Percentiles rank a stretch among this genome's conserved stretches.
Evolutionary conservation across 306 rosid genomes (phyloP).

Genomic region (Cucurbita argyrosperma): DNA sequence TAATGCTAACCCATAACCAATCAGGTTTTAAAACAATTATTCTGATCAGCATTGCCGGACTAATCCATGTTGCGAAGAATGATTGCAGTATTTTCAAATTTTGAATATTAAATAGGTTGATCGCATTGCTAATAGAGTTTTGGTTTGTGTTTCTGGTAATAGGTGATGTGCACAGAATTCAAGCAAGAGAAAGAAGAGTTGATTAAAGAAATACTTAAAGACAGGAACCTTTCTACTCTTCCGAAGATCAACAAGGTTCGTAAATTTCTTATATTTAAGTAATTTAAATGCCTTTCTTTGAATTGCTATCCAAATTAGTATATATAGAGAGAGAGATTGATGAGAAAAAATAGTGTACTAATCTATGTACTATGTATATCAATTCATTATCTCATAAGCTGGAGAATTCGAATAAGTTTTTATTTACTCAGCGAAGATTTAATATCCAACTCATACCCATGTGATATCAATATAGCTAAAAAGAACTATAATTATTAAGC

Average conservation of each 20-base stretch:
- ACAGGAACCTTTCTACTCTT: constrained; percentile 47
- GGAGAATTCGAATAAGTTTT: no score
- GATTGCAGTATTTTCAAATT: no score
- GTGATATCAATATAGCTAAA: no score
- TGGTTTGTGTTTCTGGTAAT: constrained; percentile 9
- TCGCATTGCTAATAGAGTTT: not conserved
- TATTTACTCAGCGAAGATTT: no score
- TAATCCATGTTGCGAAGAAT: no score
- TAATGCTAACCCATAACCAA: not conserved
- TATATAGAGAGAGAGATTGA: not conserved
- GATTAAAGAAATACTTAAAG: constrained; percentile 42
- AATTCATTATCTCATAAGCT: no score
- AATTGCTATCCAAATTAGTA: not conserved
- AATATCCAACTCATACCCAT: no score
- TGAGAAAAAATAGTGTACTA: no score
- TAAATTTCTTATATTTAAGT: not conserved
- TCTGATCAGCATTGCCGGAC: not conserved
- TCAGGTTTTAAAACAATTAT: not conserved
- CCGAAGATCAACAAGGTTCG: constrained; percentile 61
- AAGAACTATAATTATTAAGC: no score
- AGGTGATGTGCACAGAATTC: constrained; percentile 69
- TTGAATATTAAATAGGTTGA: not conserved
- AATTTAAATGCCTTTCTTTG: not conserved
- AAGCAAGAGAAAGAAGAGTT: constrained; percentile 54
- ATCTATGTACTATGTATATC: no score